Evolutionary conservation across 768 basidiomycete genomes (phyloP), one percentile per base, ranked within the genome.

Genomic region (Kwoniella sp.): DNA sequence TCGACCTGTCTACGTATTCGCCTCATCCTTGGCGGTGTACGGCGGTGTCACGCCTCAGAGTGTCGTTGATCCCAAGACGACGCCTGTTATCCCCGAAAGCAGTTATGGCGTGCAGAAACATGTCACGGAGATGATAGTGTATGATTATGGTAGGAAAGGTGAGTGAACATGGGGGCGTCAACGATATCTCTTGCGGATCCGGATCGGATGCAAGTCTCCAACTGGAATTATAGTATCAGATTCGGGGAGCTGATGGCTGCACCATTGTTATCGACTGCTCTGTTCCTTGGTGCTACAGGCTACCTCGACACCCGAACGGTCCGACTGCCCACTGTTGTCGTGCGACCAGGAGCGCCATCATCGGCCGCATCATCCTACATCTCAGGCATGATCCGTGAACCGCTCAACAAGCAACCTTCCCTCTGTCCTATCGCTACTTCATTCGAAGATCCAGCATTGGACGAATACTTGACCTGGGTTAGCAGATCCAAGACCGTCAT

Each of bases 401-500:
- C 80, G 3, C 71, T 81, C 21, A 69, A 74, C 58, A 74, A 74
- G 25, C 55, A 69, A 29, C 61, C 63, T n/a, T 66, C 79, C 2
- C 58, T 68, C 24, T 75, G 71, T 51, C 80, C 80, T 0, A 72
- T 81, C 60, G 79, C 79, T 2, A 55, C 64, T 12, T 65, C 64
- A 1, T 46, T 67, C 12, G 64, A 75, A 21, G 80, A 81, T 55
- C 65, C 69, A 5, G 70, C 68, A 36, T 83, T 86, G 24, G 78
- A 84, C 59, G 80, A 82, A 27, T 82, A 86, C 56, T 78, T 81
- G 19, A 78, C 82, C 33, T 87, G 85, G 84, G 77, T 87, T 33
- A 83, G 83, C 4, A 82, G 83, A 21, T 83, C 85, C 1, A 79
- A 82, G 62, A 85, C 84, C 12, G 84, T 86, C 13, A 81, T 86